phyloP scores from a whole-genome alignment of 805 yeast species.

The Wickerhamiella cacticola region DNA sequence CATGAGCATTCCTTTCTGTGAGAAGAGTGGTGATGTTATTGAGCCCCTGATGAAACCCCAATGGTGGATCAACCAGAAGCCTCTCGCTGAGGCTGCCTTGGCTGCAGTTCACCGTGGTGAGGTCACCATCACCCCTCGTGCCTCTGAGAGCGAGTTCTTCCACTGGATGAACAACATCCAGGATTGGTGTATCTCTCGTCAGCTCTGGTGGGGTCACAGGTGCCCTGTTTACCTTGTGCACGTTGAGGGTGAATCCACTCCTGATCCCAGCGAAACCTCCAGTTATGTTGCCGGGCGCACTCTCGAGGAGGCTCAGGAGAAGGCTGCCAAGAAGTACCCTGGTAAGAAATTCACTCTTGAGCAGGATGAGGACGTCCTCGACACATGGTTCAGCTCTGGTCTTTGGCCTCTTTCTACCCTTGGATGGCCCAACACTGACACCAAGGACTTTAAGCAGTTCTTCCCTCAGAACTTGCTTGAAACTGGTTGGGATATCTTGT shows the following conservation, averaged over 20 bases:
- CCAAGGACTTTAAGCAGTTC: constrained; percentile 62
- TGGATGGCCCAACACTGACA: constrained; percentile 75
- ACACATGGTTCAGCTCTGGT: constrained; percentile 98
- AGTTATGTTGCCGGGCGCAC: constrained; percentile 89
- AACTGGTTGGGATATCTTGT: constrained; percentile 98
- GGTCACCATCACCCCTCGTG: constrained; percentile 70
- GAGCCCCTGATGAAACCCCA: constrained; percentile 97
- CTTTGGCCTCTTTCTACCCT: constrained; percentile 95
- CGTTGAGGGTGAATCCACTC: constrained; percentile 51
- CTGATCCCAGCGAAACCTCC: constrained; percentile 49
- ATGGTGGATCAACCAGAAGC: constrained; percentile 95
- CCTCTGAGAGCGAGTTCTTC: constrained; percentile 86
- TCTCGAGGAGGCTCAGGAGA: constrained; percentile 68
- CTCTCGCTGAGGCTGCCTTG: constrained; percentile 79
- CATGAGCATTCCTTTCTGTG: constrained; percentile 89
- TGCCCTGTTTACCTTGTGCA: constrained; percentile 88
- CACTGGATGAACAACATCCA: constrained; percentile 93
- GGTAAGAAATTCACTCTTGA: constrained; percentile 57
- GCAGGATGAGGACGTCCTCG: constrained; percentile 97
- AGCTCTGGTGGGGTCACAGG: constrained; percentile 94
- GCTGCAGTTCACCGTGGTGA: constrained; percentile 74
- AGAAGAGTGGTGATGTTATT: constrained; percentile 92
- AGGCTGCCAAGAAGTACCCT: constrained; percentile 67
- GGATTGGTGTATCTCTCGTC: constrained; percentile 98
- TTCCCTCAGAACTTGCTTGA: constrained; percentile 90